Evolutionary conservation across 2,329 filamentous ascomycete species (phyloP).

Genomic region (Juglanconis juglandina): DNA sequence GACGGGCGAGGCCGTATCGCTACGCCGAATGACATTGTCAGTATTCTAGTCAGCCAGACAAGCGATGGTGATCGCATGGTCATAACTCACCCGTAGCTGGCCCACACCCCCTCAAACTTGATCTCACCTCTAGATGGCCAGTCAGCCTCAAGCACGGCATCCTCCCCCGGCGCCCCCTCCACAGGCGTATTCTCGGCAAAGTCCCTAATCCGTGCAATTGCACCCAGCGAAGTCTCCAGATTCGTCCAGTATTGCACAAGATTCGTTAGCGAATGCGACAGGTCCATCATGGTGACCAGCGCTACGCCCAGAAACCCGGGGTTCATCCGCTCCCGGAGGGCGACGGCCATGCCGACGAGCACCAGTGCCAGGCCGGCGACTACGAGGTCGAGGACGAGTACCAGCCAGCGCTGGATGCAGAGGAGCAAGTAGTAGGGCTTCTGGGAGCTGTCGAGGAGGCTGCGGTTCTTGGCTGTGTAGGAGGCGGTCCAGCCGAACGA

Average conservation of each 20-base stretch:
- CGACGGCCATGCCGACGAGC: conserved; percentile 41
- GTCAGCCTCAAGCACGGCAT: not conserved
- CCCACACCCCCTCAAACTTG: conserved; percentile 8
- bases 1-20: not conserved
- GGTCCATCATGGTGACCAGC: conserved; percentile 8
- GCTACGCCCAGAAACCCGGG: conserved; percentile 5
- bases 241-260: conserved; percentile 49
- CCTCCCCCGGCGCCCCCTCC: conserved; percentile 30
- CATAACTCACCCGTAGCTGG: conserved; percentile 1
- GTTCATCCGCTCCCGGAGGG: not conserved
- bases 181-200: conserved; percentile 41
- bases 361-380: conserved; percentile 41
- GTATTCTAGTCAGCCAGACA: not conserved
- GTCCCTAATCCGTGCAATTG: conserved; percentile 51
- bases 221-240: conserved; percentile 56
- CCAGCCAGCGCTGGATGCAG: conserved; percentile 50
- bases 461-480: conserved; percentile 36
- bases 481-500: conserved; percentile 46
- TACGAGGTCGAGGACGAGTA: conserved; percentile 44
- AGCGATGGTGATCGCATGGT: no score
- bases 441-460: conserved; percentile 45
- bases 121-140: conserved; percentile 12
- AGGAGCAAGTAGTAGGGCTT: conserved; percentile 49
- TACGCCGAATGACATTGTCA: not conserved
- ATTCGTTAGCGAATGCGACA: conserved; percentile 38